Base-by-base conservation (phyloP, 2,329 filamentous ascomycete species). In the Xylaria hypoxylon region DNA sequence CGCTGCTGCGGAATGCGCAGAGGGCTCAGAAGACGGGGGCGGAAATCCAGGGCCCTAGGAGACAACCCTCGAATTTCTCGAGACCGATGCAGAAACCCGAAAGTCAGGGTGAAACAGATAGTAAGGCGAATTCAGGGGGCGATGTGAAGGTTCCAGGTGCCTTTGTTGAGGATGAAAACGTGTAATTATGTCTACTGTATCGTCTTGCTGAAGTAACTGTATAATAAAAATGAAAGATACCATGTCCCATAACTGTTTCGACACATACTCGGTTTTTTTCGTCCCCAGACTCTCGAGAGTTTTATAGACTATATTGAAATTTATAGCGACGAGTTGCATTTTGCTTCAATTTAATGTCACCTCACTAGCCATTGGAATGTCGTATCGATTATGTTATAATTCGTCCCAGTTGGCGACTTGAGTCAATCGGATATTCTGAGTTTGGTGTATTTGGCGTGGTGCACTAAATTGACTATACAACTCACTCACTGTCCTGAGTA, bases 31-130 rank as follows among this genome's bases (percentile, higher is more conserved):
- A 65, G 35, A 52, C 35, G 10, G 53, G 10, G 5, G 15, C 48
- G 4, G 55, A 15, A 2, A 19, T 24, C 24, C 52, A 63, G 26
- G 50, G 50, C 2, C 33, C 72, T 5, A 63, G 42, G 42, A 67
- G 70, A 38, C 69, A 67, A 24, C 64, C 64, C 24, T 75, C 74
- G 45, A 75, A 75, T 50, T 75, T 75, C 58, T 75, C 74, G 17
- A 65, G 72, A 15, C 73, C 72, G 15, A 62, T 75, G 15, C 69
- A 61, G 24, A 65, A 31, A 3, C n/a, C 6, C 35, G 13, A 15
- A 3, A 15, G 5, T 5, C 11, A 24, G 28, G 15, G 22, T 1
- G 42, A 68, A 24, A 60, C 10, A 33, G 60, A 64, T 6, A 55
- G 64, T 7, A 45, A 64, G 19, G 48, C 31, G 19, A 68, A 68